These are phyloP conservation scores for Betula pendula DNA, from an alignment of 306 rosid genomes.

Conservation along the genomic window DNA sequence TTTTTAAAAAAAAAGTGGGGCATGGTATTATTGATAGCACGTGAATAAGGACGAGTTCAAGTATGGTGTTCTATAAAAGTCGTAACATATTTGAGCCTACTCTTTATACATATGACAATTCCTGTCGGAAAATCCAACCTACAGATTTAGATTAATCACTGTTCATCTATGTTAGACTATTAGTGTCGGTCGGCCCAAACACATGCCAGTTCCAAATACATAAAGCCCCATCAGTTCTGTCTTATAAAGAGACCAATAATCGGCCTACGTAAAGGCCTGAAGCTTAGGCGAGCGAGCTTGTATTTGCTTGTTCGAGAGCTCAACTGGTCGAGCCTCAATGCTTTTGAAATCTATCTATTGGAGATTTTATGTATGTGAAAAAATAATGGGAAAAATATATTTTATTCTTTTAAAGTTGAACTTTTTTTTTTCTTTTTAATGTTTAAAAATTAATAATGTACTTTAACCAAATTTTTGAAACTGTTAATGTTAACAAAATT, in stretches of 20 bases:
- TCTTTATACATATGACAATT: neutral
- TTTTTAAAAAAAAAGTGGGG: no score
- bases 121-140: conserved; percentile 1
- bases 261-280: neutral
- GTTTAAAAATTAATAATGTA: no score
- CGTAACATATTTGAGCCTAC: neutral
- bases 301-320: no score
- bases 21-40: neutral
- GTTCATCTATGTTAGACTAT: no score
- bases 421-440: no score
- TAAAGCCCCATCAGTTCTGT: neutral
- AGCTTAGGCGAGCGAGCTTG: neutral
- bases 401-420: no score
- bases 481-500: no score
- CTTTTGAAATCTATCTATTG: no score
- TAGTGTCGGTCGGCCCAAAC: neutral
- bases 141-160: neutral
- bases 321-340: no score
- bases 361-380: no score
- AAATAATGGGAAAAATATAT: no score
- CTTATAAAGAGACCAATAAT: neutral
- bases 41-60: neutral
- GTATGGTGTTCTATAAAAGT: neutral
- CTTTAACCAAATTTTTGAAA: no score
- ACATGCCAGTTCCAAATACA: neutral